Evolutionary conservation across 2,329 filamentous ascomycete species (phyloP).

Genomic region (Penicillium sclerotigenum): DNA sequence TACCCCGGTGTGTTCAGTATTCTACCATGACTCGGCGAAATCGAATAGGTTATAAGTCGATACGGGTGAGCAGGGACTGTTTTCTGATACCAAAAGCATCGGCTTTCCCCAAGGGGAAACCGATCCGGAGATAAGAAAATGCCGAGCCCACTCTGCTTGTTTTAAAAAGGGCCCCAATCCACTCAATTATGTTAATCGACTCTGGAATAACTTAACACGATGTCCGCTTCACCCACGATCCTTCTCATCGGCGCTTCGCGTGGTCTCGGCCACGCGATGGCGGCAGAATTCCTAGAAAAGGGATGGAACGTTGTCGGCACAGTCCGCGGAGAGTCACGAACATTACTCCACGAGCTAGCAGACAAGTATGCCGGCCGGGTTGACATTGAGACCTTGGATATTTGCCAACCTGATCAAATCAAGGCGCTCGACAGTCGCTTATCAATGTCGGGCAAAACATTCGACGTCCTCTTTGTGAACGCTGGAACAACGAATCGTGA

Average conservation of each 20-base stretch:
- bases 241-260: neutral
- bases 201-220: neutral
- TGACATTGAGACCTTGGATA: neutral
- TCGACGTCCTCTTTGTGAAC: neutral
- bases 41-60: neutral
- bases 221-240: neutral
- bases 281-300: neutral
- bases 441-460: neutral
- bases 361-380: neutral
- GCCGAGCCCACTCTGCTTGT: neutral
- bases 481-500: neutral
- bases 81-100: neutral
- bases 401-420: conserved; percentile 1
- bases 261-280: conserved; percentile 1
- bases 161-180: neutral
- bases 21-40: neutral
- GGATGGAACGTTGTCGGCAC: conserved; percentile 1
- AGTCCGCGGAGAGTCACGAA: neutral
- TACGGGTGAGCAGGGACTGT: neutral
- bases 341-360: neutral
- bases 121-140: conserved; percentile 1
- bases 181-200: neutral
- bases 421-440: neutral
- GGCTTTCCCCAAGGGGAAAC: neutral
- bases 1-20: neutral